Base-by-base conservation (phyloP, 177 flowering plant species). In the Vitis hybrid region DNA sequence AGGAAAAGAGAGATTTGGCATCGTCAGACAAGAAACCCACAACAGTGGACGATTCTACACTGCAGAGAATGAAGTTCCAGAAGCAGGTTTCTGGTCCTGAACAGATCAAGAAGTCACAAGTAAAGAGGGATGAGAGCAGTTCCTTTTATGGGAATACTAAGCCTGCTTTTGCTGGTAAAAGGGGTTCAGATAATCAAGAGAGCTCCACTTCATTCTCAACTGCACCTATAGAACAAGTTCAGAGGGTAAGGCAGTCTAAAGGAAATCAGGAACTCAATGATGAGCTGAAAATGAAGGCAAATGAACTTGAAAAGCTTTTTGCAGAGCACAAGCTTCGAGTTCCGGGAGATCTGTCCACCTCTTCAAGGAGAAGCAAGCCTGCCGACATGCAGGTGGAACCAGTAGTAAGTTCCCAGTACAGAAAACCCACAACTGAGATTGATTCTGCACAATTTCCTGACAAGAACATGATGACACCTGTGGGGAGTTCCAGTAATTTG, bases 261-360 rank as follows among this genome's bases (percentile, higher is more conserved):
- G 98, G 92, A 46, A 90, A 87, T 72, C 98, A 89, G 80, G 99
- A 86, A 59, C 90, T 86, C 49, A 89, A 92, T 67, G 93, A 96
- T 60, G 98, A 95, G 80, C 81, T 93, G 65, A 89, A 93, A 78
- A 70, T 89, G 84, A 96, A 96, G 80, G 99, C 98, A 46, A 78
- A 88, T 86, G 99, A 93, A 67, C 90, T 96, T 63, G 99, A 96
- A 78, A 93, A 90, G 79, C 92, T 96, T 72, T 93, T 93, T 86
- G 99, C 98, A 3, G 92, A 87, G 54, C 98, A 91, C 78, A 90
- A 87, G 77, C 96, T 87, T 74, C 84, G 91, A 55, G 85, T 79
- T 70, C 97, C 97, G 50, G 88, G 77, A 60, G 97, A 94, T 70
- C 93, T 85, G 72, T 83, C 87, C 24, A 76, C 72, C 77, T 72